Evolutionary conservation across 2,329 filamentous ascomycete species (phyloP).

Genomic region (Fusarium duplospermum): DNA sequence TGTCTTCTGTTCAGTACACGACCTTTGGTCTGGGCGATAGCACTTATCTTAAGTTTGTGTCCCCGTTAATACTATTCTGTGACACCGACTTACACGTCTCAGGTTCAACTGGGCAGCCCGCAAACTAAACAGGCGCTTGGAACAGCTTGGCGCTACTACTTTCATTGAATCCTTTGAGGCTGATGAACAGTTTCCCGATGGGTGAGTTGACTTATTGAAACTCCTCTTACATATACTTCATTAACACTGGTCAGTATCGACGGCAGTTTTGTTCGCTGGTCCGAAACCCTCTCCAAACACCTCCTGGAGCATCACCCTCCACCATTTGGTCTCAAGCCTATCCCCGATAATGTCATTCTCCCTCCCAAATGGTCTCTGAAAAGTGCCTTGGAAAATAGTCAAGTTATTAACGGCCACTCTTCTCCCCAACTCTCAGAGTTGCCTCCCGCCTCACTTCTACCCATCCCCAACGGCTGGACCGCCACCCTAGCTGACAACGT

Average conservation of each 20-base stretch:
- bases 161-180: slow-evolving; percentile 85
- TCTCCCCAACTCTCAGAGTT: slow-evolving; percentile 27
- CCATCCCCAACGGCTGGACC: slow-evolving; percentile 66
- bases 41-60: slow-evolving; percentile 84
- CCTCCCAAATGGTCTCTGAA: slow-evolving; percentile 73
- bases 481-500: slow-evolving; percentile 74
- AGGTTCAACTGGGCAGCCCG: slow-evolving; percentile 94
- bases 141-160: slow-evolving; percentile 83
- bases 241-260: slow-evolving; percentile 72
- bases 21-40: slow-evolving; percentile 94
- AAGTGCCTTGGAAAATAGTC: slow-evolving; percentile 9
- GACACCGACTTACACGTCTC: background rate
- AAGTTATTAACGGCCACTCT: slow-evolving; percentile 22
- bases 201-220: slow-evolving; percentile 63
- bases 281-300: slow-evolving; percentile 72
- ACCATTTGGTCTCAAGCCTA: slow-evolving; percentile 72
- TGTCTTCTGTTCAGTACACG: slow-evolving; percentile 78
- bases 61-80: background rate
- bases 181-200: slow-evolving; percentile 93
- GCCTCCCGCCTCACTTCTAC: slow-evolving; percentile 56
- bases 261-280: slow-evolving; percentile 84
- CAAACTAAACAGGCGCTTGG: slow-evolving; percentile 85
- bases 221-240: background rate
- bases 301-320: slow-evolving; percentile 77
- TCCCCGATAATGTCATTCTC: slow-evolving; percentile 79